These are phyloP conservation scores for Wickerhamiella australiensis DNA, from an alignment of 805 yeast species.

Conservation along the genomic window DNA sequence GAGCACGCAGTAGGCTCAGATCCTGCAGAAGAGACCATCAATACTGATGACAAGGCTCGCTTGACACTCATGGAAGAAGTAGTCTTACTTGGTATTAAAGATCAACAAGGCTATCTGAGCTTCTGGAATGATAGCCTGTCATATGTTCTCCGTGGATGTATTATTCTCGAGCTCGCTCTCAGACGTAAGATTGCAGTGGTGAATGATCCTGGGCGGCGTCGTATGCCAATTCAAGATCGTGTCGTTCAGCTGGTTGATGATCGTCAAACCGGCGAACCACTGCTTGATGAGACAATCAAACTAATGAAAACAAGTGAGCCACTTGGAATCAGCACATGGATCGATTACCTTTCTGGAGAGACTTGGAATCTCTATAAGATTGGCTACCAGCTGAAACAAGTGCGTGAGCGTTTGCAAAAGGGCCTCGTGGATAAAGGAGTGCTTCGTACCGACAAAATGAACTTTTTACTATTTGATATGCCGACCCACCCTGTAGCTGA, in stretches of 20 bases:
- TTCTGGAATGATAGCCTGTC: conserved; percentile 98
- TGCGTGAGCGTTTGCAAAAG: conserved; percentile 88
- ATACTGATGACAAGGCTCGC: conserved; percentile 45
- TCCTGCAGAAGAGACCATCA: conserved; percentile 44
- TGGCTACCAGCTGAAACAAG: conserved; percentile 91
- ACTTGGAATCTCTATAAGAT: conserved; percentile 96
- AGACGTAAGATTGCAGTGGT: conserved; percentile 80
- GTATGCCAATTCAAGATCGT: conserved; percentile 80
- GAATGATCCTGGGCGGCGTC: conserved; percentile 81
- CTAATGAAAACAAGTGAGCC: conserved; percentile 78
- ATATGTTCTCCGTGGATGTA: conserved; percentile 90
- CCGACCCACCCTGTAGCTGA: conserved; percentile 97
- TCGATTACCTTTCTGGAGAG: conserved; percentile 81
- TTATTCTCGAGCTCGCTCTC: conserved; percentile 80
- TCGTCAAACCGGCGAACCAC: conserved; percentile 84
- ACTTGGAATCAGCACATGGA: conserved; percentile 77
- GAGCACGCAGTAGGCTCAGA: conserved; percentile 39
- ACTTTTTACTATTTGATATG: conserved; percentile 91
- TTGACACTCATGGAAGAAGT: conserved; percentile 96
- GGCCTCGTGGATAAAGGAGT: conserved; percentile 96
- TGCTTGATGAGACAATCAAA: conserved; percentile 84
- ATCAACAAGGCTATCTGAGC: conserved; percentile 88
- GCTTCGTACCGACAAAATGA: conserved; percentile 88
- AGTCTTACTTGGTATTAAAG: conserved; percentile 80
- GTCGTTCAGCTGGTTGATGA: conserved; percentile 77